Percentiles rank a stretch among this genome's conserved stretches.
These are phyloP conservation scores for Candida sojae DNA, from an alignment of 1,139 yeast species.

Conservation along the genomic window DNA sequence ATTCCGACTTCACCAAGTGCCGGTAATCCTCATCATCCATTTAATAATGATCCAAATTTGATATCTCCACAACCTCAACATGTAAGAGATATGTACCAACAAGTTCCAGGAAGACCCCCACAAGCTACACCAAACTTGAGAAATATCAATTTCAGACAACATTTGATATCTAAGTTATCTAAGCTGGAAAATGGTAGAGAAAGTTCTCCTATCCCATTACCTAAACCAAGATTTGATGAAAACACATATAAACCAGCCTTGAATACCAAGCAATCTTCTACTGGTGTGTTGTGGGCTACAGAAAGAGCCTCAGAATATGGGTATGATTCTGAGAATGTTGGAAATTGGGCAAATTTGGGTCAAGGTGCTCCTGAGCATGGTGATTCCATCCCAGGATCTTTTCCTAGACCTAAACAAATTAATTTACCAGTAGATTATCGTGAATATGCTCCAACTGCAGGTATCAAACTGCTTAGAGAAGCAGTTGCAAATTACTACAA, in stretches of 20 bases:
- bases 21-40: not conserved
- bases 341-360: constrained; percentile 65
- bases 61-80: constrained; percentile 15
- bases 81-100: constrained; percentile 7
- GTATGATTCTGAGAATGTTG: constrained; percentile 47
- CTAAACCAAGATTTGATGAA: constrained; percentile 47
- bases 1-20: not conserved
- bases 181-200: constrained; percentile 39
- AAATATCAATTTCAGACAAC: constrained; percentile 17
- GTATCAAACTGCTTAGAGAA: constrained; percentile 56
- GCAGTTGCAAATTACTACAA: constrained; percentile 67
- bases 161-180: constrained; percentile 33
- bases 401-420: constrained; percentile 54
- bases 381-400: constrained; percentile 61
- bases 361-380: constrained; percentile 77
- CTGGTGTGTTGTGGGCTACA: constrained; percentile 72
- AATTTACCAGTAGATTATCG: constrained; percentile 55
- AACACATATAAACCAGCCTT: constrained; percentile 59
- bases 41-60: constrained; percentile 6
- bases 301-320: constrained; percentile 68
- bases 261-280: constrained; percentile 62
- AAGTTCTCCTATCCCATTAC: constrained; percentile 54
- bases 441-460: constrained; percentile 70
- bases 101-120: constrained; percentile 16
- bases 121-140: constrained; percentile 15